Evolutionary conservation across 2,329 filamentous ascomycete species (phyloP).

Genomic region (Nigrospora oryzae): DNA sequence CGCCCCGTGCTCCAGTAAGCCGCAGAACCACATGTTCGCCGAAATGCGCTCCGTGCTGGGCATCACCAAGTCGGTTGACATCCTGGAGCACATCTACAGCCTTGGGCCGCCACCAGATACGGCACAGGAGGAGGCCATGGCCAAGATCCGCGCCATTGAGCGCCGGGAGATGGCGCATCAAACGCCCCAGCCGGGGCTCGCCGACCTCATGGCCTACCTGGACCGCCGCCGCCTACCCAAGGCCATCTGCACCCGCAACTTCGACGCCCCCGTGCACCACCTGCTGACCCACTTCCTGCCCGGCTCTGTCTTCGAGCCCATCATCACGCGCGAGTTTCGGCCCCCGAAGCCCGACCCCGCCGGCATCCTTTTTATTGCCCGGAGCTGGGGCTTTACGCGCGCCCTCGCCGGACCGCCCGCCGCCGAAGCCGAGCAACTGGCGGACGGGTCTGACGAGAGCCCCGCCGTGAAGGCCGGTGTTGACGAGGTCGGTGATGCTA

Average conservation of each 20-base stretch:
- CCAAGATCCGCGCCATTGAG: slow-evolving; percentile 72
- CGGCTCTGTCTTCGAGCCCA: slow-evolving; percentile 60
- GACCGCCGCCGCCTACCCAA: slow-evolving; percentile 59
- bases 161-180: slow-evolving; percentile 72
- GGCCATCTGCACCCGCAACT: slow-evolving; percentile 91
- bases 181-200: slow-evolving; percentile 72
- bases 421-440: slow-evolving; percentile 10
- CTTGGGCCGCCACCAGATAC: slow-evolving; percentile 47
- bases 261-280: slow-evolving; percentile 69
- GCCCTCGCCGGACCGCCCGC: slow-evolving; percentile 1
- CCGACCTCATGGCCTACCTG: slow-evolving; percentile 73
- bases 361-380: slow-evolving; percentile 79
- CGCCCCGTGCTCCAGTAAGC: slow-evolving; percentile 46
- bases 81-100: slow-evolving; percentile 77
- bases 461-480: slow-evolving; percentile 21
- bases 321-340: slow-evolving; percentile 75
- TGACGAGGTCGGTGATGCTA: slow-evolving; percentile 37
- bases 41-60: slow-evolving; percentile 72
- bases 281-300: slow-evolving; percentile 68
- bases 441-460: slow-evolving; percentile 8
- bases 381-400: slow-evolving; percentile 57
- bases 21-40: slow-evolving; percentile 91
- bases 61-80: slow-evolving; percentile 69
- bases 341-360: slow-evolving; percentile 84
- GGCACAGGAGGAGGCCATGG: slow-evolving; percentile 55